Base-by-base conservation (phyloP, 1,284 basidiomycete genomes). In the Xanthoconium separans region DNA sequence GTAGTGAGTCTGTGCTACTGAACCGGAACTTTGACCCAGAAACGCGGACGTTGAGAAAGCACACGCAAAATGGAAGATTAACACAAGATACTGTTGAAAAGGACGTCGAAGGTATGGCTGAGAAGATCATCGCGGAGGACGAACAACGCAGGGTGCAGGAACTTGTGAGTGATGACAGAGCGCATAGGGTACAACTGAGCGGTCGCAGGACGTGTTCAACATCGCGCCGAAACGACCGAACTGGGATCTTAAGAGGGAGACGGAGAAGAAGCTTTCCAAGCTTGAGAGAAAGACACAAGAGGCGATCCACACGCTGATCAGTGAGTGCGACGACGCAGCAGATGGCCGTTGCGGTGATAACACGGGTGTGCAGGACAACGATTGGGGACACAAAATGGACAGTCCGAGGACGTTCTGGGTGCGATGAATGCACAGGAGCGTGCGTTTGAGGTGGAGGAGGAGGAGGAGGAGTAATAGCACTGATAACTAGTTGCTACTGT, bases 171-270 rank as follows among this genome's bases (percentile, higher is more conserved):
- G 10, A 22, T 29, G 31, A 34, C 31, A 49, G 6, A n/a, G 18
- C 39, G 22, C n/a, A 33, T 31, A 31, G 30, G 5, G 36, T 24
- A 57, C 49, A n/a, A 36, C 56, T 56, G 54, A 61, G 51, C 43
- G 22, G 45, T 50, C 30, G 46, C 68, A 97, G 93, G 94, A 98
- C 66, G 79, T 98, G 27, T 91, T 94, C 69, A 98, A 97, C 68
- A 98, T 99, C 61, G 95, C 95, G 27, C 96, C 96, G 2, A 96
- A 95, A 78, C 82, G 93, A 47, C 85, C 91, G 11, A 98, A 98
- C 71, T 98, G 96, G 95, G 96, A 98, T 72, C 76, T 99, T 60
- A 98, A 96, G 71, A 85, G 95, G 45, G 94, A 98, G 66, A 86
- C 95, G 73, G 91, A 93, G 53, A 93, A 90, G 74, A 91, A 95